phyloP scores from a whole-genome alignment of 2,329 filamentous ascomycete species.

The Neodidymelliopsis sp. region DNA sequence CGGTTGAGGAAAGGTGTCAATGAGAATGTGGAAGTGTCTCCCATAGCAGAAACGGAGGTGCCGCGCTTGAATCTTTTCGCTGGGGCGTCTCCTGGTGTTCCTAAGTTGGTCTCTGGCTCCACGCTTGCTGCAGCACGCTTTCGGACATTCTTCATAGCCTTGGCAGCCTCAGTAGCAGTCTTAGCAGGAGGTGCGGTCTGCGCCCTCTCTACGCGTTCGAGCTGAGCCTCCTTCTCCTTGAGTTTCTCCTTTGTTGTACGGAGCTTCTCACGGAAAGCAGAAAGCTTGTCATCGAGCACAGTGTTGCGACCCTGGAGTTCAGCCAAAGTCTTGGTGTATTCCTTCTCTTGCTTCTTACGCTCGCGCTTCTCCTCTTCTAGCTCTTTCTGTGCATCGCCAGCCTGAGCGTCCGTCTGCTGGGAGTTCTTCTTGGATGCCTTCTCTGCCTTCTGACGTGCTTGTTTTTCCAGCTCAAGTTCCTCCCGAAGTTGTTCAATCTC shows the following conservation, averaged over 20 bases:
- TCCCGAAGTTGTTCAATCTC: slow-evolving; percentile 41
- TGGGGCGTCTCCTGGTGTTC: slow-evolving; percentile 58
- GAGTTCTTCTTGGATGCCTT: slow-evolving; percentile 48
- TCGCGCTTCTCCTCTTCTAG: slow-evolving; percentile 60
- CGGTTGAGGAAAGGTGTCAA: slow-evolving; percentile 93
- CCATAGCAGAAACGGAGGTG: slow-evolving; percentile 66
- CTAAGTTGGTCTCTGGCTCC: slow-evolving; percentile 57
- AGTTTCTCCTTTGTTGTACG: slow-evolving; percentile 75
- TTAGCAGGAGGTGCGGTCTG: slow-evolving; percentile 48
- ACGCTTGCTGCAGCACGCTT: slow-evolving; percentile 54
- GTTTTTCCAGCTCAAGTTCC: slow-evolving; percentile 54
- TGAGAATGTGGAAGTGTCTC: slow-evolving; percentile 91
- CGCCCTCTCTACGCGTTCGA: slow-evolving; percentile 54
- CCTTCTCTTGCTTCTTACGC: slow-evolving; percentile 60
- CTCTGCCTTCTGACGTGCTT: slow-evolving; percentile 38
- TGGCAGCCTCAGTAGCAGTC: slow-evolving; percentile 40
- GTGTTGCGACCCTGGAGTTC: slow-evolving; percentile 70
- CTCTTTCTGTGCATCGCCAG: slow-evolving; percentile 59
- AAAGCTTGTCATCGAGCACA: slow-evolving; percentile 74
- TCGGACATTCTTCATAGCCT: slow-evolving; percentile 49
- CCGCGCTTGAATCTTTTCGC: slow-evolving; percentile 56
- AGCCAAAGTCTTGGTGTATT: slow-evolving; percentile 62
- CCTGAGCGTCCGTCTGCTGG: slow-evolving; percentile 52
- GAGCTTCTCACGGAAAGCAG: slow-evolving; percentile 73
- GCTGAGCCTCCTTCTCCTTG: slow-evolving; percentile 66